Evolutionary conservation across 2,329 filamentous ascomycete genomes (phyloP).

Genomic region (Penicillium sp.): DNA sequence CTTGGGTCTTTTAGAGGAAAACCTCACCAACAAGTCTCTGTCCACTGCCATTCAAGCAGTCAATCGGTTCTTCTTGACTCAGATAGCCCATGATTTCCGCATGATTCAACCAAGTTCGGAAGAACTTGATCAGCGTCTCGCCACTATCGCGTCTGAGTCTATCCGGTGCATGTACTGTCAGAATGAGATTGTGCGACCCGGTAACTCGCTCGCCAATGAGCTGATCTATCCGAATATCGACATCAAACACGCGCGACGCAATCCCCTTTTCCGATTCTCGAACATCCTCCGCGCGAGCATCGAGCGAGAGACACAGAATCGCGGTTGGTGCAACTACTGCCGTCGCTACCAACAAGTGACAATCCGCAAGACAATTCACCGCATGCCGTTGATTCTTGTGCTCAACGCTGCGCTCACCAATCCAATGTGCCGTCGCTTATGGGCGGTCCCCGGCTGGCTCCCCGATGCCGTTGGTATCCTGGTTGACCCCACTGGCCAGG

Average conservation of each 20-base stretch:
- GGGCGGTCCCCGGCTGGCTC: constrained; percentile 87
- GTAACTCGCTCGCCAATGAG: constrained; percentile 80
- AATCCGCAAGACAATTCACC: constrained; percentile 80
- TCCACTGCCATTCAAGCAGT: constrained; percentile 83
- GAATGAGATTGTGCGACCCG: constrained; percentile 80
- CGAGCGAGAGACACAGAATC: constrained; percentile 82
- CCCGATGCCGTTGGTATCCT: constrained; percentile 93
- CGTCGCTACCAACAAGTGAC: constrained; percentile 86
- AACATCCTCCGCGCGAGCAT: constrained; percentile 91
- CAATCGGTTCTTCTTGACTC: constrained; percentile 81
- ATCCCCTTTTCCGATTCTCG: constrained; percentile 67
- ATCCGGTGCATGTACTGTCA: constrained; percentile 86
- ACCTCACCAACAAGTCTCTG: constrained; percentile 70
- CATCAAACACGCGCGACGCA: constrained; percentile 54
- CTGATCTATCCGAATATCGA: constrained; percentile 71
- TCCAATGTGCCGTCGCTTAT: constrained; percentile 70
- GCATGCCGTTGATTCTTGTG: constrained; percentile 81
- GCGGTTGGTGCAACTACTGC: constrained; percentile 92
- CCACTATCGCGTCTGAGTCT: constrained; percentile 46
- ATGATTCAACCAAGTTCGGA: constrained; percentile 64
- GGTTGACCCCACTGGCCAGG: constrained; percentile 77
- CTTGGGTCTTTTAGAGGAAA: constrained; percentile 82
- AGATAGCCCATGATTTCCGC: constrained; percentile 75
- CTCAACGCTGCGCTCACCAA: constrained; percentile 77
- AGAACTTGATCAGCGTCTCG: constrained; percentile 68